Base-by-base conservation (phyloP, 1,139 yeast species). In the Pneumocystis murina region DNA sequence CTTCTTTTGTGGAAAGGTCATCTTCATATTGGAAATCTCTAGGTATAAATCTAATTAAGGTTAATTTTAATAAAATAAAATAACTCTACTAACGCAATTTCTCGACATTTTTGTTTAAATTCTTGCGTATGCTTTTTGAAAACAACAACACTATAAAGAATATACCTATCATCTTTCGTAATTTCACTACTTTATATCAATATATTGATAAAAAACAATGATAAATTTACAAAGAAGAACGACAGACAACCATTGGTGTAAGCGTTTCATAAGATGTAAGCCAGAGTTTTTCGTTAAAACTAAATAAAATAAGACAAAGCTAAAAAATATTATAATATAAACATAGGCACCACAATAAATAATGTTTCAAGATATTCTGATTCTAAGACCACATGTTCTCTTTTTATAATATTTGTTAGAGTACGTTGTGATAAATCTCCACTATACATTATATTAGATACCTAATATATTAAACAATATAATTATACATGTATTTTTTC, bases 401-500 rank as follows among this genome's bases (percentile, higher is more conserved):
- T 86, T 65, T 82, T 83, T 59, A 94, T 97, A 66, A 92, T 82
- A 70, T 89, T 95, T 72, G 91, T 97, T 67, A 92, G 79, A 3
- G 96, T 87, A 73, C 88, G 85, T 66, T 91, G 92, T 10, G 96
- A 85, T 69, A 92, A 80, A 74, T 94, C 96, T 65, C 99, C 99
- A 62, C 74, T 67, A 55, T 28, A 57, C 16, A 38, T 20, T 40
- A 28, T 14, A 39, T 33, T 12, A 39, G 39, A 36, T 30, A 12
- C 33, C 43, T 10, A 61, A 35, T 20, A 36, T 8, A n/a, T 30
- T 14, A 63, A 59, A 33, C 1, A 39, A 43, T n/a, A 17, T 40
- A 33, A 20, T 61, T 64, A 35, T 48, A 65, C 68, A 86, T 87
- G 73, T 86, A 88, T 75, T 90, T 90, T 71, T 97, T 82, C 75